These are phyloP conservation scores for Solanum chiquidenum DNA, from an alignment of 257 asterid genomes.

Conservation along the genomic window DNA sequence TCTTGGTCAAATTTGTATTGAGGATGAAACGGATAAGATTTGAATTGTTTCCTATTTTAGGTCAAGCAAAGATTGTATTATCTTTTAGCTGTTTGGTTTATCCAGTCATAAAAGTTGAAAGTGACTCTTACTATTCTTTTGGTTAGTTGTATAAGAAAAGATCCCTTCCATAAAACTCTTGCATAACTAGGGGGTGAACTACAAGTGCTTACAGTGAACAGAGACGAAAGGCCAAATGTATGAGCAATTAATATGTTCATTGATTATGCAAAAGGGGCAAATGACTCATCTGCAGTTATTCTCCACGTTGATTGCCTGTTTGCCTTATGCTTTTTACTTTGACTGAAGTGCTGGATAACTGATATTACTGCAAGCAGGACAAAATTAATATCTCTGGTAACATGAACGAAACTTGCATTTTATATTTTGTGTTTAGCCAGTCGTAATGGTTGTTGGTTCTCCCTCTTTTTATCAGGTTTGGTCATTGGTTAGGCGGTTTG, in stretches of 20 bases:
- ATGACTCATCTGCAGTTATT: not conserved
- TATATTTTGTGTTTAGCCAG: not conserved
- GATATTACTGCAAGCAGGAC: not conserved
- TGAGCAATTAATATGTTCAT: not conserved
- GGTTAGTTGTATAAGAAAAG: not conserved
- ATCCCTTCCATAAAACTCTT: not conserved
- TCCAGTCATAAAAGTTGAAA: not conserved
- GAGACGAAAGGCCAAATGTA: not conserved
- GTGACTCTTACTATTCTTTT: not conserved
- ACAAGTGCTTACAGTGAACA: not conserved
- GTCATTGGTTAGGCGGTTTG: conserved; percentile 78
- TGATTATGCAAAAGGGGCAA: not conserved
- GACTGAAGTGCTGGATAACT: not conserved
- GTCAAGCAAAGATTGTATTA: not conserved
- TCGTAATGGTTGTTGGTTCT: not conserved
- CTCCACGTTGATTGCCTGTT: not conserved
- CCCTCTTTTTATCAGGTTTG: conserved; percentile 42
- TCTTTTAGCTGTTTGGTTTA: not conserved
- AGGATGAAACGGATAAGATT: not conserved
- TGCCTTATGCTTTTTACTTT: not conserved
- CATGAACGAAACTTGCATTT: not conserved
- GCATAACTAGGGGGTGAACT: not conserved
- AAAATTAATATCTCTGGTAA: not conserved
- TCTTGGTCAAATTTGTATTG: not conserved
- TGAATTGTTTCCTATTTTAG: not conserved